Evolutionary conservation across 305 asterid species (phyloP).

Genomic region (Euphrasia arctica): DNA sequence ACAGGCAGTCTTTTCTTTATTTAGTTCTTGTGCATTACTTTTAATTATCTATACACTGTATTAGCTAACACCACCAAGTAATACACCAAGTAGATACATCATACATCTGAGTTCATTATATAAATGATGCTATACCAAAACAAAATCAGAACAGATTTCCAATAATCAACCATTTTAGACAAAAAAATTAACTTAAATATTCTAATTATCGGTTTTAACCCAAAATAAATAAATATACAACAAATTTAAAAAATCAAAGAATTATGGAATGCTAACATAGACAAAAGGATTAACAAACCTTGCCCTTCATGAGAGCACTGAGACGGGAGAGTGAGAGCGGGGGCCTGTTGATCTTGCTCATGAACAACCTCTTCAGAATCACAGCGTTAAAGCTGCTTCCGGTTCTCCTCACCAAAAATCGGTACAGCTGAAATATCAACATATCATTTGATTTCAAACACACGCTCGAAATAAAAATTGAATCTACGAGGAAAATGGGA

Average conservation of each 20-base stretch:
- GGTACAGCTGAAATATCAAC: slow-evolving; percentile 51
- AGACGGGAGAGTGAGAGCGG: slow-evolving; percentile 86
- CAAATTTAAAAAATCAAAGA: background rate
- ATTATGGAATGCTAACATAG: too few relatives aligned
- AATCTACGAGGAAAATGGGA: background rate
- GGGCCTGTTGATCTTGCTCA: slow-evolving; percentile 89
- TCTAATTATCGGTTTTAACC: too few relatives aligned
- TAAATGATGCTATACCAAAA: too few relatives aligned
- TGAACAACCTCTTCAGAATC: slow-evolving; percentile 75
- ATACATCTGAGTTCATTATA: too few relatives aligned
- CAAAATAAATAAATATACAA: too few relatives aligned
- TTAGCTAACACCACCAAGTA: too few relatives aligned
- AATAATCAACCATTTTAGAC: background rate
- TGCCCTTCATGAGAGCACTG: slow-evolving; percentile 53
- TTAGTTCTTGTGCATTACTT: too few relatives aligned
- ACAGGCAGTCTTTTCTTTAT: too few relatives aligned
- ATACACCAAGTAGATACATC: too few relatives aligned
- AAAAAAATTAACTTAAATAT: too few relatives aligned
- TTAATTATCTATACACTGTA: too few relatives aligned
- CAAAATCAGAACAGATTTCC: background rate
- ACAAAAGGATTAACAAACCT: slow-evolving; percentile 38
- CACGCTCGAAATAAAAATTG: background rate
- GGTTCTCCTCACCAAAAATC: slow-evolving; percentile 86
- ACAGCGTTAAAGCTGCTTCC: slow-evolving; percentile 83
- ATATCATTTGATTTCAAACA: slow-evolving; percentile 21